Base-by-base conservation (phyloP, 345 rosid genomes). In the Theobroma cacao region DNA sequence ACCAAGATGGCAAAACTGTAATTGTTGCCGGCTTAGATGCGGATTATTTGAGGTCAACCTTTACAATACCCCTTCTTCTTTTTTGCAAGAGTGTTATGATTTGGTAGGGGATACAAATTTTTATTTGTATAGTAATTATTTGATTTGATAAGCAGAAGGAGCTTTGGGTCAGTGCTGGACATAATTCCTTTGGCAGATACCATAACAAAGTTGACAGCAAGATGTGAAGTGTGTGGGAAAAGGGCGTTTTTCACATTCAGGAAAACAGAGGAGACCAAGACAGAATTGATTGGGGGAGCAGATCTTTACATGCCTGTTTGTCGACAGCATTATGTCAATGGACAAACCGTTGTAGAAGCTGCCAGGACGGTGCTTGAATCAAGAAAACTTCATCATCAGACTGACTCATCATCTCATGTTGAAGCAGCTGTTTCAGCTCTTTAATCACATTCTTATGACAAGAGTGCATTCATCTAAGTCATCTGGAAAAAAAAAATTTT, bases 251-350 rank as follows among this genome's bases (percentile, higher is more conserved):
- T 96, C 71, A 91, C 99, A 14, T 56, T 90, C 62, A 89, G 99
- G 81, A 94, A 89, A 84, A 90, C 85, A 17, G 78, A 72, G 45
- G 95, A 88, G 67, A 92, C 88, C 0, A 61, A 82, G 76, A 91
- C 93, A 7, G 95, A 96, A 65, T 85, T 96, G 18, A 89, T 94
- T 0, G 97, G 91, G 0, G 98, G 99, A 22, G 85, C 91, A 58
- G 94, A 91, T 66, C 82, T 92, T 18, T 94, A 96, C 84, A 91
- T 94, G 98, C 99, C 94, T 0, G 94, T 90, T 26, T 95, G 99
- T 82, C 94, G 97, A 9, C 91, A 87, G 60, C 99, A 92, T 79
- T 92, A 94, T 45, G 81, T 89, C 18, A 79, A 76, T 55, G 86
- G 92, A 5, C 90, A 91, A 64, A 79, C 77, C 13, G 91, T 81